Evolutionary conservation across 257 asterid genomes (phyloP).

Genomic region (Solanum gandarillasii): DNA sequence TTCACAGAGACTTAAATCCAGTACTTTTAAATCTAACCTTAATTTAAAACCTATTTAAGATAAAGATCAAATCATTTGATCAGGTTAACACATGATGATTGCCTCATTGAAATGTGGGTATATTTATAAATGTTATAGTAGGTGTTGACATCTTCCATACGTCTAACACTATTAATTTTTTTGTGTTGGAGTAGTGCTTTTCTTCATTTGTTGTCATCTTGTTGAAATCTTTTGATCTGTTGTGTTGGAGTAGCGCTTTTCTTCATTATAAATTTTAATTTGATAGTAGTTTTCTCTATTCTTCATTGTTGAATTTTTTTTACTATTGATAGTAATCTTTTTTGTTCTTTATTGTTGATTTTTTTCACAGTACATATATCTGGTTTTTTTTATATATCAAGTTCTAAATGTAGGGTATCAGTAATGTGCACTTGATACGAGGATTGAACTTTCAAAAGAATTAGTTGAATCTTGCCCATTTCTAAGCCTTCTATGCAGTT

Average conservation of each 20-base stretch:
- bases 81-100: neutral
- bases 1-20: neutral
- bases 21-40: neutral
- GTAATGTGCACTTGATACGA: too few species aligned
- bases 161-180: neutral
- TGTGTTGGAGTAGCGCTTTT: neutral
- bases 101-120: neutral
- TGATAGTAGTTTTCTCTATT: neutral
- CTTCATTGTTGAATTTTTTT: neutral
- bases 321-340: neutral
- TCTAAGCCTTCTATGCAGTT: too few species aligned
- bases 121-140: too few species aligned
- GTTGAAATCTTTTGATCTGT: neutral
- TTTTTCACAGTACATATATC: too few species aligned
- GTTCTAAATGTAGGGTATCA: too few species aligned
- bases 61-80: neutral
- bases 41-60: neutral
- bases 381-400: too few species aligned
- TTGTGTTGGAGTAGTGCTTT: neutral
- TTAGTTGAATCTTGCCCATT: too few species aligned
- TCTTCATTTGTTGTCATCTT: neutral
- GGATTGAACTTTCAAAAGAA: too few species aligned
- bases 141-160: neutral
- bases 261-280: neutral
- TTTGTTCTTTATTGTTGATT: too few species aligned